These are phyloP conservation scores for Skeletonema menzelii DNA, from an alignment of 108 stramenopile species.

Conservation along the genomic window DNA sequence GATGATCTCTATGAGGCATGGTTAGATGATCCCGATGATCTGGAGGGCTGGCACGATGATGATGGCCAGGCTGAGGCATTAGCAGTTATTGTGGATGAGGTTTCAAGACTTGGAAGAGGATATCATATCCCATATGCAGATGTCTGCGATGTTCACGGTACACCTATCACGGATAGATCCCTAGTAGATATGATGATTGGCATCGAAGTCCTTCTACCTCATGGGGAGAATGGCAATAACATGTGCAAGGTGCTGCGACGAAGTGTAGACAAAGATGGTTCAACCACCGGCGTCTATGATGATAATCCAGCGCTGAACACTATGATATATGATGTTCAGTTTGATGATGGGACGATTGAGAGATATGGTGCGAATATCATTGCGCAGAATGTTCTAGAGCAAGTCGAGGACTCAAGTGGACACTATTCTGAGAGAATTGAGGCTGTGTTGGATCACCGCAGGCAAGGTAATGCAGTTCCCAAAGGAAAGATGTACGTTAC, in stretches of 20 bases:
- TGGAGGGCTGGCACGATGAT: too few species aligned
- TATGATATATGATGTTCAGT: constrained; percentile 39
- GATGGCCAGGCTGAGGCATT: too few species aligned
- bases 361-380: constrained; percentile 60
- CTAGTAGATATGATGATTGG: constrained; percentile 37
- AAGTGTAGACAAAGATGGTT: constrained; percentile 26
- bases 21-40: not conserved
- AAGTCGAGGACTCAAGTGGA: constrained; percentile 36
- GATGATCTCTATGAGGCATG: not conserved
- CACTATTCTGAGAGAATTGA: constrained; percentile 15
- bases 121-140: constrained; percentile 29
- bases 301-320: constrained; percentile 45
- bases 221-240: not conserved
- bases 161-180: constrained; percentile 11
- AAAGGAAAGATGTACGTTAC: constrained; percentile 3
- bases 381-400: constrained; percentile 47
- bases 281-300: constrained; percentile 26
- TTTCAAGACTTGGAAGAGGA: too few species aligned
- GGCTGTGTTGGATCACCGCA: constrained; percentile 9
- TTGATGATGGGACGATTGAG: constrained; percentile 49
- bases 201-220: constrained; percentile 43
- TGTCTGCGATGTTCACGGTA: constrained; percentile 17
- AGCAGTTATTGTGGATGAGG: too few species aligned
- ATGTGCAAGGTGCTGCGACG: constrained; percentile 30
- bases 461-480: constrained; percentile 1